Evolutionary conservation across 1,139 yeast genomes (phyloP), one percentile per base, ranked within the genome.

Genomic region (Protomyces lactucae-debilis): DNA sequence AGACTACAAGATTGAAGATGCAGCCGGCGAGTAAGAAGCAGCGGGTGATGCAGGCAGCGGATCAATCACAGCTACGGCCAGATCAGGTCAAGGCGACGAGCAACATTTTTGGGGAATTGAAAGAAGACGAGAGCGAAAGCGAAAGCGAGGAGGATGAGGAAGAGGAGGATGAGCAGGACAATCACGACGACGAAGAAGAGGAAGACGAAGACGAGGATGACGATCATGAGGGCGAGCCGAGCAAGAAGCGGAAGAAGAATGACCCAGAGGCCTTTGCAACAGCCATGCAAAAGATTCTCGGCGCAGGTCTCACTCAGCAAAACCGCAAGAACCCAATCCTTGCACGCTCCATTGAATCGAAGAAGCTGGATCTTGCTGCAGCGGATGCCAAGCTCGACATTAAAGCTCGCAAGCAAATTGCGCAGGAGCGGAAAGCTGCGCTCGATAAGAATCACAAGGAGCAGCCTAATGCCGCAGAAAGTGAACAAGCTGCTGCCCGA

Each of bases 291-390:
- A 95, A 96, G 32, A 88, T 93, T 72, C 78, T 93, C 61, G 88
- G 88, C 8, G 89, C 98, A 1, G 87, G 85, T 72, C 80, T 93
- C 70, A 93, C 93, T 74, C 95, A 96, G 0, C 87, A 91, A 71
- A 90, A 88, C 72, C 82, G 97, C 73, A 82, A 82, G 56, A 96
- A 91, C 72, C 99, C 99, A 1, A 90, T 93, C 66, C 80, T 93
- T 75, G 92, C 92, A 16, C 84, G 95, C 77, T 54, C 59, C 2
- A 12, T 54, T 3, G 59, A 54, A n/a, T 35, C 48, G 21, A 46
- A 54, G 9, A 55, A 54, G 18, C 48, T 46, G 18, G 59, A 54
- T 18, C 55, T 54, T 14, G 46, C 54, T n/a, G 64, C 88, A 61
- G 97, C 91, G 69, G 83, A 86, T 25, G 90, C 89, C 64, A 88